Conservation (phyloP, 2,329 filamentous ascomycete genomes). For the Podosphaera fusca region DNA sequence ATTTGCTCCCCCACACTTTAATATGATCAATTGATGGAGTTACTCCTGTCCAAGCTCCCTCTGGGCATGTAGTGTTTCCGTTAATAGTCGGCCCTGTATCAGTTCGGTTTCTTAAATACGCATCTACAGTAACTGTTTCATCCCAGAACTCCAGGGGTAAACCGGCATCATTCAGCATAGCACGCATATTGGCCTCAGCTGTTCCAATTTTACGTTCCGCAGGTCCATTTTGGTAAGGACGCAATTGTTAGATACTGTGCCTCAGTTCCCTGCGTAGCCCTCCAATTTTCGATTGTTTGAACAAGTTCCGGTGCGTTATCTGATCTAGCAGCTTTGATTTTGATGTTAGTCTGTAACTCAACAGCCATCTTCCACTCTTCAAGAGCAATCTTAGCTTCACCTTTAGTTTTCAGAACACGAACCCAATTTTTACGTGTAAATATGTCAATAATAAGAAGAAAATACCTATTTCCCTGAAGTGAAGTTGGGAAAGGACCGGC, state of each 20-base stretch:
- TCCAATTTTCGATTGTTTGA: too few relatives aligned
- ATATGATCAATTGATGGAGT: neutral
- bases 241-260: neutral
- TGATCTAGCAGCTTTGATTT: too few relatives aligned
- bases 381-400: too few relatives aligned
- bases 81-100: neutral
- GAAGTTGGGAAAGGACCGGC: neutral
- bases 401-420: too few relatives aligned
- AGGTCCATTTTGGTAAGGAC: neutral
- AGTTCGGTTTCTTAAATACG: constrained; percentile 1
- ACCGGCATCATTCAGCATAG: constrained; percentile 1
- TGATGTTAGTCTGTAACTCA: too few relatives aligned
- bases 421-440: too few relatives aligned
- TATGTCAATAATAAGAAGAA: neutral
- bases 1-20: neutral
- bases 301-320: too few relatives aligned
- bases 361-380: too few relatives aligned
- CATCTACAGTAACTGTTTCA: neutral
- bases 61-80: neutral
- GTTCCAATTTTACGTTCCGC: neutral
- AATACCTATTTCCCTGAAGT: neutral
- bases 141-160: constrained; percentile 4
- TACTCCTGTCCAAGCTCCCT: neutral
- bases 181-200: neutral
- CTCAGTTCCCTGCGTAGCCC: neutral